Conservation (phyloP, 2,329 filamentous ascomycete species). For the Hirsutella minnesotensis region DNA sequence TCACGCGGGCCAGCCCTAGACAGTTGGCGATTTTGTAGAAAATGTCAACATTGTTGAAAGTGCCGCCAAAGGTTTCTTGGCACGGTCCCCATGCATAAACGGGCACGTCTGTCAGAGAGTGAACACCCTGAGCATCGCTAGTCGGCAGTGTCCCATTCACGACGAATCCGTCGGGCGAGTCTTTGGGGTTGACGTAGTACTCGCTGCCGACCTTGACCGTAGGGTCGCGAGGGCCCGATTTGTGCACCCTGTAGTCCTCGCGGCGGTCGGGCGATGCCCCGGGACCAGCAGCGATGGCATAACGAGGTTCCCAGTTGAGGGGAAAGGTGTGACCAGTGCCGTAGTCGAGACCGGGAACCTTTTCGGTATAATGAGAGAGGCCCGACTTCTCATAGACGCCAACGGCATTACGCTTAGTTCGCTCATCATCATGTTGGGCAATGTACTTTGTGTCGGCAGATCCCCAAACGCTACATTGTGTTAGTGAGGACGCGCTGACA, state of each 20-base stretch:
- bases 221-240: slow-evolving; percentile 49
- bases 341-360: slow-evolving; percentile 50
- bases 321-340: slow-evolving; percentile 67
- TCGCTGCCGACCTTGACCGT: slow-evolving; percentile 43
- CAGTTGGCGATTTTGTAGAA: slow-evolving; percentile 65
- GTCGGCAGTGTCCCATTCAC: slow-evolving; percentile 65
- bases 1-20: slow-evolving; percentile 37
- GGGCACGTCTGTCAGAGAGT: slow-evolving; percentile 66
- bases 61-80: slow-evolving; percentile 62
- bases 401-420: slow-evolving; percentile 63
- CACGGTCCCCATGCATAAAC: slow-evolving; percentile 72
- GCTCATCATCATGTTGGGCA: slow-evolving; percentile 49
- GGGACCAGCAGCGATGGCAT: slow-evolving; percentile 64
- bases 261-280: slow-evolving; percentile 62
- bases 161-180: slow-evolving; percentile 54
- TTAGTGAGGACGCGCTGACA: too few species aligned
- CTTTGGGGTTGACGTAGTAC: slow-evolving; percentile 56
- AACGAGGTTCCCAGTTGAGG: slow-evolving; percentile 73
- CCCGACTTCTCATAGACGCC: slow-evolving; percentile 65
- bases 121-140: slow-evolving; percentile 54
- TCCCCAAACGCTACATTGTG: slow-evolving; percentile 49
- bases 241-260: slow-evolving; percentile 65
- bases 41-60: slow-evolving; percentile 59
- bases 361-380: slow-evolving; percentile 59
- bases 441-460: slow-evolving; percentile 72